Evolutionary conservation across 176 grass and related monocot genomes (phyloP).

Genomic region (Metroxylon sagu): DNA sequence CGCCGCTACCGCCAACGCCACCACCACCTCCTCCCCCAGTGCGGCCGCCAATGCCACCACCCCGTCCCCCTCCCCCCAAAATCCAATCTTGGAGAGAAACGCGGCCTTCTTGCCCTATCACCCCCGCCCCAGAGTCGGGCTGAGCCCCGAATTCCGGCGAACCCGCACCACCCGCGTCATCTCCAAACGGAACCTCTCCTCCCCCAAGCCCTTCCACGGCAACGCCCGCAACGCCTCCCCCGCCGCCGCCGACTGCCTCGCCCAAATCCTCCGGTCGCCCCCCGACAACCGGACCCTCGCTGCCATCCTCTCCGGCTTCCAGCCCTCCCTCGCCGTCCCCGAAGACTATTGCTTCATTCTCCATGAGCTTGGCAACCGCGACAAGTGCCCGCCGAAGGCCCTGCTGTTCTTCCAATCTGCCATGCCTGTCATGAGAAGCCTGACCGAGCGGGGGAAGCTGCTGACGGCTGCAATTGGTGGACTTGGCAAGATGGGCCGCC

Average conservation of each 20-base stretch:
- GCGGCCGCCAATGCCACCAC: constrained; percentile 1
- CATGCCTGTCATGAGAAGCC: constrained; percentile 41
- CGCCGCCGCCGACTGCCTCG: constrained; percentile 37
- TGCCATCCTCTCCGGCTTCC: constrained; percentile 28
- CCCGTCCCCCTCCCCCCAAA: constrained; percentile 24
- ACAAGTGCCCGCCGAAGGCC: constrained; percentile 34
- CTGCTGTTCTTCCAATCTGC: constrained; percentile 56
- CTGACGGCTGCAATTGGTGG: constrained; percentile 62
- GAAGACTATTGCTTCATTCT: constrained; percentile 84
- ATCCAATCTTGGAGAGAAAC: constrained; percentile 32
- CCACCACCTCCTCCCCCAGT: not conserved
- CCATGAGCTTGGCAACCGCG: constrained; percentile 42
- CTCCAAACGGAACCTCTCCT: constrained; percentile 67
- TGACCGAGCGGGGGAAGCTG: constrained; percentile 60
- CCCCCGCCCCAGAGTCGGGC: constrained; percentile 17
- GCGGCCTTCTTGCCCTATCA: constrained; percentile 30
- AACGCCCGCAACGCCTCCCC: constrained; percentile 9
- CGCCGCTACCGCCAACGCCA: not conserved
- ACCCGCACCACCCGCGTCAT: constrained; percentile 62
- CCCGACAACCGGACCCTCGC: constrained; percentile 30
- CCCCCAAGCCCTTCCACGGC: not conserved
- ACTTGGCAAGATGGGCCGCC: constrained; percentile 62
- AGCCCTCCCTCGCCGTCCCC: constrained; percentile 30
- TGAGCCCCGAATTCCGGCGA: constrained; percentile 67
- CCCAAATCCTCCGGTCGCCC: constrained; percentile 44